phyloP scores from a whole-genome alignment of 1,284 basidiomycete genomes.

The Trichosporon asahii region DNA sequence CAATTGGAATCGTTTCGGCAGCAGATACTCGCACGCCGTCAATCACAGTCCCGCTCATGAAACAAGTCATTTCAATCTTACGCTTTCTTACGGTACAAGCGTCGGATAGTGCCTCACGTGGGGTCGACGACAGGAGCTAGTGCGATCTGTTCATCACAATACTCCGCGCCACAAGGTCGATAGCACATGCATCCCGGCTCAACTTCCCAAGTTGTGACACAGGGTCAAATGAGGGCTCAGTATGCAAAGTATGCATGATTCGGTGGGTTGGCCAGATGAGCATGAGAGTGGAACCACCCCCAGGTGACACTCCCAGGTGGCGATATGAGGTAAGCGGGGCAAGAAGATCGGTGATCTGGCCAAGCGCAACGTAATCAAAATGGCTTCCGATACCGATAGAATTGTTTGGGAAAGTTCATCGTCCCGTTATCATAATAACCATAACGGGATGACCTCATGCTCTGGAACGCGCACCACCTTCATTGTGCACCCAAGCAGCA shows the following conservation, averaged over 20 bases:
- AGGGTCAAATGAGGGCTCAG: background rate
- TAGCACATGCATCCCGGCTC: no score
- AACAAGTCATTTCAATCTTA: background rate
- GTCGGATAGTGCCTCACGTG: background rate
- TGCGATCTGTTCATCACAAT: no score
- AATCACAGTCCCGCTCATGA: background rate
- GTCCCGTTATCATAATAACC: background rate
- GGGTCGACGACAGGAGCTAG: no score
- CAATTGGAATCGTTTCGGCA: background rate
- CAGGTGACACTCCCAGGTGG: background rate
- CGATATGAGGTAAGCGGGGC: background rate
- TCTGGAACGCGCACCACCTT: background rate
- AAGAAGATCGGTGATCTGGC: background rate
- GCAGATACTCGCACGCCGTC: background rate
- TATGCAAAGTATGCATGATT: background rate
- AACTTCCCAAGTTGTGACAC: no score
- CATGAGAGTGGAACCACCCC: no score
- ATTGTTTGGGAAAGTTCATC: background rate
- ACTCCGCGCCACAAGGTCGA: no score
- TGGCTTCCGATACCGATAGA: background rate
- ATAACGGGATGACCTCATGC: background rate
- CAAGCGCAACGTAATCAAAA: background rate
- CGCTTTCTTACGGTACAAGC: background rate
- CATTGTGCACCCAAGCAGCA: no score
- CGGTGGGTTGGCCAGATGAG: no score